Base-by-base conservation (phyloP, 352 stramenopile species). In the Thalassiosira mediterranea region DNA sequence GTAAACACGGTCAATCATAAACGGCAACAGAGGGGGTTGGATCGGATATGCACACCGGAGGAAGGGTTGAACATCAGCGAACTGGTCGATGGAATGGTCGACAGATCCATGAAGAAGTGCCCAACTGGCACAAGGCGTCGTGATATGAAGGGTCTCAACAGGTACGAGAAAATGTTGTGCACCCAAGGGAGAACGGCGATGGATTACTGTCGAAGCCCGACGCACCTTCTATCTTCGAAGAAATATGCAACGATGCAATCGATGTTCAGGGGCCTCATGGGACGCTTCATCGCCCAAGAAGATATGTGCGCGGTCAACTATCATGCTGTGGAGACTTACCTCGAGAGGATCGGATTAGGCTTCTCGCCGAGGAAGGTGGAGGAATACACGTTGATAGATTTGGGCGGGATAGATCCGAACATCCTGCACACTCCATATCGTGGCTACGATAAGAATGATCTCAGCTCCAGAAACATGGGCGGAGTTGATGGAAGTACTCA, bases 261-360 rank as follows among this genome's bases (percentile, higher is more conserved):
- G 15, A 80, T 80, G 71, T 80, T 80, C 40, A 63, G 66, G 29
- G 68, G 68, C 40, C 26, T 80, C 11, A 80, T 80, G 71, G 71
- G 71, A 56, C 42, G 71, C 11, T 80, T 71, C 48, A 62, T 74
- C 37, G 47, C 62, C n/a, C 38, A 34, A 25, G 62, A 80, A 66
- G 2, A 52, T 0, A 74, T 80, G 37, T 34, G 44, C 31, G 71
- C 42, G 4, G 74, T 63, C 19, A 63, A 62, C 0, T 80, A 80
- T 46, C n/a, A n/a, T n/a, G n/a, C n/a, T n/a, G n/a, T n/a, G n/a
- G n/a, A n/a, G n/a, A n/a, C n/a, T n/a, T n/a, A n/a, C n/a, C n/a
- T n/a, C n/a, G n/a, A n/a, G n/a, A n/a, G n/a, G n/a, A 60, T 51
- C 23, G 21, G 71, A 40, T 74, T 80, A 63, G 71, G 71, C 26